phyloP scores from a whole-genome alignment of 1,139 yeast genomes.

The Saccharomyces pastorianus region DNA sequence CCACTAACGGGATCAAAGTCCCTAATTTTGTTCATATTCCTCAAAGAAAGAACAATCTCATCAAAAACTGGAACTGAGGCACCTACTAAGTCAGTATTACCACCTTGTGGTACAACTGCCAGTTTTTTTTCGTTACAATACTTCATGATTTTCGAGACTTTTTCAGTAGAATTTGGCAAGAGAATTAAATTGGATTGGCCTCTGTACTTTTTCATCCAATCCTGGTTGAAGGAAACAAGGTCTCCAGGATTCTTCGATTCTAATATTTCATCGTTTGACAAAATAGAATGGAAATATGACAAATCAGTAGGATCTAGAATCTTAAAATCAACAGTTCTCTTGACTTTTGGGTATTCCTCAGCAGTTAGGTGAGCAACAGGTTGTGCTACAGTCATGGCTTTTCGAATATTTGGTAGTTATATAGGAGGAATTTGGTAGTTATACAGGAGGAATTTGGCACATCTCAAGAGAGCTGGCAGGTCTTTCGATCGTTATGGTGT shows the following conservation, averaged over 20 bases:
- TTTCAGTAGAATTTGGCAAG: constrained; percentile 70
- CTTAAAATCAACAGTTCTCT: constrained; percentile 37
- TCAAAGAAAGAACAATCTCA: constrained; percentile 65
- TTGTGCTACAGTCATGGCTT: background rate
- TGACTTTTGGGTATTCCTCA: constrained; percentile 47
- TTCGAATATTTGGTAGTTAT: too few relatives aligned
- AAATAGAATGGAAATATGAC: constrained; percentile 45
- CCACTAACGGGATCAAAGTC: constrained; percentile 78
- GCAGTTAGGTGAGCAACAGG: constrained; percentile 46
- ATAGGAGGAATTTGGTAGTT: too few relatives aligned
- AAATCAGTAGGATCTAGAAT: constrained; percentile 47
- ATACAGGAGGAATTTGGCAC: too few relatives aligned
- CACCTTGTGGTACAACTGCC: constrained; percentile 94
- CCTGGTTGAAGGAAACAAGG: constrained; percentile 53
- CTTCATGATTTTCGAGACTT: constrained; percentile 62
- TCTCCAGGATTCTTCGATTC: constrained; percentile 48
- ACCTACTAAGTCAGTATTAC: constrained; percentile 93
- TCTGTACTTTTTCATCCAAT: constrained; percentile 85
- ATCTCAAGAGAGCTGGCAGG: too few relatives aligned
- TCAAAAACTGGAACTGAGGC: constrained; percentile 89
- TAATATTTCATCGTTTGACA: constrained; percentile 36
- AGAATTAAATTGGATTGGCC: constrained; percentile 72
- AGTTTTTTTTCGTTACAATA: constrained; percentile 69
- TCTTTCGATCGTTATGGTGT: too few relatives aligned
- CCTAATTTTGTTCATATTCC: constrained; percentile 66